Percentiles rank a stretch among this genome's conserved stretches.
Evolutionary conservation across 129 eudicot species (phyloP).

Genomic region (Gnaphalium uliginosum): DNA sequence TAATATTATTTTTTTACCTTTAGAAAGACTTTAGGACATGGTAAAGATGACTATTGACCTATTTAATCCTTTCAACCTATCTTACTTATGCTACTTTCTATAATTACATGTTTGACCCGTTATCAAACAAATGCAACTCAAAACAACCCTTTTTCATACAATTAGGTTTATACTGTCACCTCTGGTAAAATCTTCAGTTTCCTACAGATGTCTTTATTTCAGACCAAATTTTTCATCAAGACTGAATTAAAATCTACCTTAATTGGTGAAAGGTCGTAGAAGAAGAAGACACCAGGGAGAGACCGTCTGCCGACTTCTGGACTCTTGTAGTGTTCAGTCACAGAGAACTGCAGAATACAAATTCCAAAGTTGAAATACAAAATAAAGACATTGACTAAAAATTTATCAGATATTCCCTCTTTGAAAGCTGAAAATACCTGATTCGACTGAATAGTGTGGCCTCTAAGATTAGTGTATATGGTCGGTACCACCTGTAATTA

Average conservation of each 20-base stretch:
- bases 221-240: not conserved
- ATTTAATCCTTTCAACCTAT: too few relatives aligned
- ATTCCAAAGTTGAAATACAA: not conserved
- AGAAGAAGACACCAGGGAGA: conserved; percentile 88
- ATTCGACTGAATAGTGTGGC: conserved; percentile 77
- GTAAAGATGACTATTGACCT: too few relatives aligned
- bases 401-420: not conserved
- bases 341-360: conserved; percentile 63
- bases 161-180: not conserved
- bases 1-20: too few relatives aligned
- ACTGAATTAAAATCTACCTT: conserved; percentile 51
- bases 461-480: conserved; percentile 70
- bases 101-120: too few relatives aligned
- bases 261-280: conserved; percentile 91
- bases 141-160: not conserved
- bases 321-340: conserved; percentile 81
- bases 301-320: conserved; percentile 64
- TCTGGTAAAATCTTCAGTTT: not conserved
- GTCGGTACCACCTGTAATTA: conserved; percentile 84
- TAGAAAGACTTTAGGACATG: too few relatives aligned
- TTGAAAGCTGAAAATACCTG: conserved; percentile 51
- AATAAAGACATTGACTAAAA: not conserved
- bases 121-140: not conserved
- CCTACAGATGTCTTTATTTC: not conserved
- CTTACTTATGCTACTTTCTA: too few relatives aligned